Evolutionary conservation across 345 rosid genomes (phyloP), one percentile per base, ranked within the genome.

Genomic region (Conringia planisiliqua): DNA sequence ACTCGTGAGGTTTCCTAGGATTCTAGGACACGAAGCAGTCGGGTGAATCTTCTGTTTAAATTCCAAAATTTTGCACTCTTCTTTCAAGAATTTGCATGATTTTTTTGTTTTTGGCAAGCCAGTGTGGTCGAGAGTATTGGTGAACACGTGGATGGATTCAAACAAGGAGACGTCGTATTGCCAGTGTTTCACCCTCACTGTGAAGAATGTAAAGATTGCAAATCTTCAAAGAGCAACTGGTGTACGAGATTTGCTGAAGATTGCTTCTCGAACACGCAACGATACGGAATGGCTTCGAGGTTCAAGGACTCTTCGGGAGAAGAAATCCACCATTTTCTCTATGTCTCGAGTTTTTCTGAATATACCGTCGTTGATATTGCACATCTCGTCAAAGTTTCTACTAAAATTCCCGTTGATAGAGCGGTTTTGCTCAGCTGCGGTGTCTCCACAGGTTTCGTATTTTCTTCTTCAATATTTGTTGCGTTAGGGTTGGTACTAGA

Each of bases 51-150:
- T 54, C 47, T 58, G 18, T 58, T 38, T 14, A 29, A 9, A 1
- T 33, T 17, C 33, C 24, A 58, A 5, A 5, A 14, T 8, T 29
- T 44, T 29, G 30, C 11, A 44, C 9, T 64, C 22, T 65, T 16
- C 3, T 61, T 36, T 60, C 10, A 63, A 52, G 27, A 29, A 63
- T 7, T 36, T 16, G 0, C 16, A 20, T 40, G 12, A 11, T 62
- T 32, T 10, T 22, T 7, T 9, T 8, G 24, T 5, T 5, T 29
- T 30, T 5, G 22, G 10, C 57, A 16, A 33, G 66, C 11, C 18
- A 89, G 97, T 36, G 84, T 87, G 73, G 90, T 88, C 5, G 96
- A 92, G 86, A 92, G 96, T 22, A 84, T 83, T 13, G 96, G 97
- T 6, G 88, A 81, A 52, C 26, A 78, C 11, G 92, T 88, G 54